These are phyloP conservation scores for Teratosphaeria gauchensis DNA, from an alignment of 2,329 filamentous ascomycete genomes.

Conservation along the genomic window DNA sequence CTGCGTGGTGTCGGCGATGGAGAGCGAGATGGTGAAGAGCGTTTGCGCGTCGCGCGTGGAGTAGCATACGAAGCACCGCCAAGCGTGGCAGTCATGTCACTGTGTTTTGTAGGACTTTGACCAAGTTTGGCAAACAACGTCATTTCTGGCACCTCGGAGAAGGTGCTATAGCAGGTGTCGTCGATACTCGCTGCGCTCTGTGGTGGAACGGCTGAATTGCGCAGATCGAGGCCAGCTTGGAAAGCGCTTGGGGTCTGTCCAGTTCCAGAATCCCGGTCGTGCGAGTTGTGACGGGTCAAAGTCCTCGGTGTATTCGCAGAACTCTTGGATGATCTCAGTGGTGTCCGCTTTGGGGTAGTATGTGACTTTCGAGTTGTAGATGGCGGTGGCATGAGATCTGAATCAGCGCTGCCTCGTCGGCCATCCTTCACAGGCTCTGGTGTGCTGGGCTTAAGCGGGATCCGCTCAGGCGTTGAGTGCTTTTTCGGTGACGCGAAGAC, in stretches of 20 bases:
- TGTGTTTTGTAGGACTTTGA: constrained; percentile 35
- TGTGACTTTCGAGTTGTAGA: constrained; percentile 17
- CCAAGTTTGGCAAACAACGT: constrained; percentile 70
- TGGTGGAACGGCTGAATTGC: constrained; percentile 7
- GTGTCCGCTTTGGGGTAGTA: constrained; percentile 19
- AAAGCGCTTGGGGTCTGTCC: constrained; percentile 10
- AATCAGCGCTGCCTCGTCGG: constrained; percentile 15
- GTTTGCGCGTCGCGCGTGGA: constrained; percentile 40
- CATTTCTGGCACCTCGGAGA: constrained; percentile 82
- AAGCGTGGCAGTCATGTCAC: constrained; percentile 15
- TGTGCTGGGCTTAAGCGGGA: constrained; percentile 6
- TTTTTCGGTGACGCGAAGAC: constrained; percentile 15
- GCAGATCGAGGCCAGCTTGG: constrained; percentile 17
- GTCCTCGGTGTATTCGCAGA: constrained; percentile 14
- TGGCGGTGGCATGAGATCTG: constrained; percentile 23
- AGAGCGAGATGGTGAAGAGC: constrained; percentile 31
- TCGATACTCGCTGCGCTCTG: constrained; percentile 40
- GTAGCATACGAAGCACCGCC: constrained; percentile 29
- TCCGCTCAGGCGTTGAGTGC: constrained; percentile 14
- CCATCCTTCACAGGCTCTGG: constrained; percentile 6
- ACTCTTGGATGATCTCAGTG: constrained; percentile 15
- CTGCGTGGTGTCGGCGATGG: constrained; percentile 46
- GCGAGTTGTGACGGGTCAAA: constrained; percentile 11
- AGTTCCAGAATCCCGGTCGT: constrained; percentile 9
- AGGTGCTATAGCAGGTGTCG: constrained; percentile 72